phyloP scores from a whole-genome alignment of 768 basidiomycete species.

The Pisolithus sp. region DNA sequence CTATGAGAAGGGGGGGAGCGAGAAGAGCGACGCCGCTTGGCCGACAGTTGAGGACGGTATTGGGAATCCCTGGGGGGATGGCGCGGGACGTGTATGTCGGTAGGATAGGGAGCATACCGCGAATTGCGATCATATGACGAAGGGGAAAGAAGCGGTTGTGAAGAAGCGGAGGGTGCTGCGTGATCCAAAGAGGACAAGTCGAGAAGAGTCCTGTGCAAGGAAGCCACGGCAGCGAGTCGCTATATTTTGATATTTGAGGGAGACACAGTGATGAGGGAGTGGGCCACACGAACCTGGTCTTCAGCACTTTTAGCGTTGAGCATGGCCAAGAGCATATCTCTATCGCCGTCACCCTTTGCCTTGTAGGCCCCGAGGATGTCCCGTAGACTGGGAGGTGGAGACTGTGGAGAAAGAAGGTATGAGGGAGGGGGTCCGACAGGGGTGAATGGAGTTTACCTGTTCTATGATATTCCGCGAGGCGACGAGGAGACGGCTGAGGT shows the following conservation, averaged over 20 bases:
- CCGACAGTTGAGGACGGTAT: slow-evolving; percentile 37
- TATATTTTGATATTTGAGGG: slow-evolving; percentile 23
- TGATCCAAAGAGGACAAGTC: slow-evolving; percentile 40
- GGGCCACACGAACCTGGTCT: slow-evolving; percentile 62
- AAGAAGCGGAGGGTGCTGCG: slow-evolving; percentile 22
- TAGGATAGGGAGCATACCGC: slow-evolving; percentile 15
- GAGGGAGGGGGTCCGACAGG: slow-evolving; percentile 1
- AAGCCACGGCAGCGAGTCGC: slow-evolving; percentile 67
- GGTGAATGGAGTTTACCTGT: slow-evolving; percentile 29
- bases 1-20: slow-evolving; percentile 46
- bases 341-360: slow-evolving; percentile 82
- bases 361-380: slow-evolving; percentile 86
- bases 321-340: slow-evolving; percentile 87
- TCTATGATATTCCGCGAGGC: slow-evolving; percentile 43
- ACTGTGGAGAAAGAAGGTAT: slow-evolving; percentile 28
- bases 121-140: slow-evolving; percentile 23
- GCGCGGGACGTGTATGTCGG: slow-evolving; percentile 11
- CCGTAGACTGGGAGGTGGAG: slow-evolving; percentile 73
- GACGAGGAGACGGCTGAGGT: slow-evolving; percentile 31
- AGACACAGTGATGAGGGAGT: not conserved
- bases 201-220: slow-evolving; percentile 65
- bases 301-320: slow-evolving; percentile 89
- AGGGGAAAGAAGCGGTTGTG: slow-evolving; percentile 33
- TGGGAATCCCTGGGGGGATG: slow-evolving; percentile 22
- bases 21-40: slow-evolving; percentile 61